These are phyloP conservation scores for Pelargonium cotyledonis DNA, from an alignment of 441 rosid species.

Conservation along the genomic window DNA sequence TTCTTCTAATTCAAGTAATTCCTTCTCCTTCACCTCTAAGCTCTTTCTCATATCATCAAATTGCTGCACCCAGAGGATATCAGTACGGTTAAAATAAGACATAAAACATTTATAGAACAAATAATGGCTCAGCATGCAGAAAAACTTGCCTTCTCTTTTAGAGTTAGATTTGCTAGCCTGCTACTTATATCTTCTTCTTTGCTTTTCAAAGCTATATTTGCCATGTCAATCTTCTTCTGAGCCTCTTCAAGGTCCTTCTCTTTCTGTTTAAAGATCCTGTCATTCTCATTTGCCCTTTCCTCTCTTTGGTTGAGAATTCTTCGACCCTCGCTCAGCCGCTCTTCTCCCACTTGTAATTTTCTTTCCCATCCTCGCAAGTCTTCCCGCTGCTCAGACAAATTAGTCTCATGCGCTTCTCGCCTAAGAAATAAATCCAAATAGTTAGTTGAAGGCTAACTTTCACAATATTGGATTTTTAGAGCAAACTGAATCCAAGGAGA, in stretches of 20 bases:
- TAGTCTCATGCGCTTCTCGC: conserved; percentile 60
- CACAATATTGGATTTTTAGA: background rate
- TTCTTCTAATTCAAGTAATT: conserved; percentile 57
- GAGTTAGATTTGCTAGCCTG: conserved; percentile 48
- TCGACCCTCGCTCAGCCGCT: conserved; percentile 67
- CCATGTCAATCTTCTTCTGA: conserved; percentile 67
- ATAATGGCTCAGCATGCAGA: conserved; percentile 4
- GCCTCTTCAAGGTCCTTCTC: conserved; percentile 74
- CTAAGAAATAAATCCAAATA: conserved; percentile 32
- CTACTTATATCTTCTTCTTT: conserved; percentile 62
- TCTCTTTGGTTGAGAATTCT: conserved; percentile 80
- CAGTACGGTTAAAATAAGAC: background rate
- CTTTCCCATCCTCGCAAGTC: conserved; percentile 91
- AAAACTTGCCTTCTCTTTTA: conserved; percentile 58
- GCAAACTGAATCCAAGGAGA: conserved; percentile 6
- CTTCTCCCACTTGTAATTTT: conserved; percentile 83
- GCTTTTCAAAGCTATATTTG: conserved; percentile 42
- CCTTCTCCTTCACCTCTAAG: conserved; percentile 56
- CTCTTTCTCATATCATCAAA: conserved; percentile 46
- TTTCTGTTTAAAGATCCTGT: conserved; percentile 60
- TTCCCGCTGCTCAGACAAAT: conserved; percentile 80
- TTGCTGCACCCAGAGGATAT: conserved; percentile 44
- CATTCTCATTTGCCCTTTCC: conserved; percentile 79
- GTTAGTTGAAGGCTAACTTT: conserved; percentile 3
- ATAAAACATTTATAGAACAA: background rate